Evolutionary conservation across 2,329 filamentous ascomycete genomes (phyloP).

Genomic region (Thermoascus crustaceus): DNA sequence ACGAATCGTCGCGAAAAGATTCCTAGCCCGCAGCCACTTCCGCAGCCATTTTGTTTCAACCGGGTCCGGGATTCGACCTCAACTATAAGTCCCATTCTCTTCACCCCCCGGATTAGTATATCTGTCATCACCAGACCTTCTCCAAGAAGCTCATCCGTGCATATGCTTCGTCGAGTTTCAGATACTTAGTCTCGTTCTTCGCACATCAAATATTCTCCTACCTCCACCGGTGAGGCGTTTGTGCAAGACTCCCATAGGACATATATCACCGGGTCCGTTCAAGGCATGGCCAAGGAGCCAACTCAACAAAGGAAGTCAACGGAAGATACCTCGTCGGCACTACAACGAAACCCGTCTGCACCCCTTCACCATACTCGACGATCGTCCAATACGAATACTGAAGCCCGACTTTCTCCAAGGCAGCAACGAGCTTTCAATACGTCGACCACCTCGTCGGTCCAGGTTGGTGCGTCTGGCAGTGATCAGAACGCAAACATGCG

Average conservation of each 20-base stretch:
- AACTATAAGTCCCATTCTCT: not conserved
- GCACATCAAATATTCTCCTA: no score
- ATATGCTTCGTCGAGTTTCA: no score
- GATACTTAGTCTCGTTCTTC: no score
- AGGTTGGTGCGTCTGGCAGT: conserved; percentile 13
- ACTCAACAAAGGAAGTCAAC: conserved; percentile 1
- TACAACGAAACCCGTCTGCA: not conserved
- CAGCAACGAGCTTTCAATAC: no score
- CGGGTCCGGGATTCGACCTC: not conserved
- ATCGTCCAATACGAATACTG: not conserved
- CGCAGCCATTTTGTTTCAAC: not conserved
- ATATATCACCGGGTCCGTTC: not conserved
- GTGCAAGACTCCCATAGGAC: no score
- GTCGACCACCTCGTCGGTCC: conserved; percentile 4
- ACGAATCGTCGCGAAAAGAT: not conserved
- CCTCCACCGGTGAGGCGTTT: no score
- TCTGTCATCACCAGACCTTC: no score
- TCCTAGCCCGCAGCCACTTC: conserved; percentile 1
- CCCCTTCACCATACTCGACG: not conserved
- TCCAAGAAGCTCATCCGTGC: no score
- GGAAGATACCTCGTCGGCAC: not conserved
- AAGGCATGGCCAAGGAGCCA: conserved; percentile 1
- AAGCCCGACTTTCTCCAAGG: no score
- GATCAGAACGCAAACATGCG: conserved; percentile 20
- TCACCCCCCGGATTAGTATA: not conserved